Evolutionary conservation across 106 monocot species (phyloP).

Genomic region (Gastrodia elata): DNA sequence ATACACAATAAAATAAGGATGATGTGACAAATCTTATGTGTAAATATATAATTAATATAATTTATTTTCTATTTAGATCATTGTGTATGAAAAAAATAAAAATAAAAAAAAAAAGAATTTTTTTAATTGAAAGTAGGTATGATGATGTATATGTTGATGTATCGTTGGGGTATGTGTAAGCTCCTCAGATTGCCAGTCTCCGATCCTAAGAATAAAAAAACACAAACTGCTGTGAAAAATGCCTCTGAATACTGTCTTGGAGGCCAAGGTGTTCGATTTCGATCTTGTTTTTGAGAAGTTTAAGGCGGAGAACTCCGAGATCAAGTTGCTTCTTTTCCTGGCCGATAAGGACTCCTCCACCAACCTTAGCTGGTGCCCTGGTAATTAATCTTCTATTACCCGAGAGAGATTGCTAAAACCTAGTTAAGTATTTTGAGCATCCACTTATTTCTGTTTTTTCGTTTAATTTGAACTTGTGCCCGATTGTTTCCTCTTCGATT

Average conservation of each 20-base stretch:
- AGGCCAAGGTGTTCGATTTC: conserved; percentile 17
- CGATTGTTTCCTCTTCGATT: neutral
- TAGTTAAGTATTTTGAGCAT: neutral
- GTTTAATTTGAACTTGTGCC: neutral
- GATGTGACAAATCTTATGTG: no score
- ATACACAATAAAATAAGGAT: no score
- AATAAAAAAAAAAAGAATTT: no score
- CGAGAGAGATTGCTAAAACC: neutral
- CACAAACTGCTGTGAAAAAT: conserved; percentile 12
- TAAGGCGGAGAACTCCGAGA: conserved; percentile 4
- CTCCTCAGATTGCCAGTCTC: no score
- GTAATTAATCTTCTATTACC: neutral
- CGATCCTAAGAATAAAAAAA: no score
- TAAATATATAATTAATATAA: no score
- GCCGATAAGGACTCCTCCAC: conserved; percentile 29
- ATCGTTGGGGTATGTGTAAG: no score
- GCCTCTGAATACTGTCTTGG: conserved; percentile 19
- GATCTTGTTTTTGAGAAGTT: conserved; percentile 15
- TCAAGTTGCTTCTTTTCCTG: conserved; percentile 26
- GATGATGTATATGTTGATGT: no score
- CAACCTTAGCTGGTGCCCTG: conserved; percentile 28
- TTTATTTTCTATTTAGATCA: no score
- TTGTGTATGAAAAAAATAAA: no score
- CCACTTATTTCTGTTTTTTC: neutral
- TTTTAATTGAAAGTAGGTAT: no score